A percentile compares a stretch with the other conserved stretches of the same genome.
These are phyloP conservation scores for Hemisphaericaspora subhashii DNA, from an alignment of 1,139 yeast species.

Conservation along the genomic window DNA sequence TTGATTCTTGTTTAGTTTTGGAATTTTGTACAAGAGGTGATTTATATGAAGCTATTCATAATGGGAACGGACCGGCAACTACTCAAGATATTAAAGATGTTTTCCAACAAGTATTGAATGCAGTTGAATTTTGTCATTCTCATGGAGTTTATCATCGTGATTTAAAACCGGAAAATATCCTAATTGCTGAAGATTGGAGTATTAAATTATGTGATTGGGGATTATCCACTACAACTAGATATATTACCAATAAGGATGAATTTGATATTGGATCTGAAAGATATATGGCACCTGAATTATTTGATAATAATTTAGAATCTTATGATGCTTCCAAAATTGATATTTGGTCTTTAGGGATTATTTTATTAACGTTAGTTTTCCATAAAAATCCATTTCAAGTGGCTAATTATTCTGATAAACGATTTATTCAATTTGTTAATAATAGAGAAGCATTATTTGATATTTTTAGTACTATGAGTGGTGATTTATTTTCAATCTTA, in stretches of 20 bases:
- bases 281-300: conserved; percentile 96
- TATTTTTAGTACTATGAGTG: conserved; percentile 86
- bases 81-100: conserved; percentile 75
- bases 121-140: conserved; percentile 74
- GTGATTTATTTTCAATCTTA: conserved; percentile 80
- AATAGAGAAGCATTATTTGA: conserved; percentile 90
- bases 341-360: conserved; percentile 91
- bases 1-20: conserved; percentile 76
- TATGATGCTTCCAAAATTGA: conserved; percentile 89
- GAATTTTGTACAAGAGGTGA: conserved; percentile 94
- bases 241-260: conserved; percentile 55
- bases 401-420: conserved; percentile 81
- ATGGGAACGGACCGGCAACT: conserved; percentile 77
- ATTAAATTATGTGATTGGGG: conserved; percentile 93
- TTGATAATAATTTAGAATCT: conserved; percentile 56
- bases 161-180: conserved; percentile 85
- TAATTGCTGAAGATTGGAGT: conserved; percentile 76
- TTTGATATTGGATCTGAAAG: conserved; percentile 93
- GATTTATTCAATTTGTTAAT: conserved; percentile 83
- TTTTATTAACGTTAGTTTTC: conserved; percentile 80
- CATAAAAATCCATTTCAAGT: conserved; percentile 87
- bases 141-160: conserved; percentile 81
- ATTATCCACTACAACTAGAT: conserved; percentile 67
- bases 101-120: conserved; percentile 72
- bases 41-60: conserved; percentile 86